phyloP scores from a whole-genome alignment of 208 protist species.

The Eutreptiella sp. region DNA sequence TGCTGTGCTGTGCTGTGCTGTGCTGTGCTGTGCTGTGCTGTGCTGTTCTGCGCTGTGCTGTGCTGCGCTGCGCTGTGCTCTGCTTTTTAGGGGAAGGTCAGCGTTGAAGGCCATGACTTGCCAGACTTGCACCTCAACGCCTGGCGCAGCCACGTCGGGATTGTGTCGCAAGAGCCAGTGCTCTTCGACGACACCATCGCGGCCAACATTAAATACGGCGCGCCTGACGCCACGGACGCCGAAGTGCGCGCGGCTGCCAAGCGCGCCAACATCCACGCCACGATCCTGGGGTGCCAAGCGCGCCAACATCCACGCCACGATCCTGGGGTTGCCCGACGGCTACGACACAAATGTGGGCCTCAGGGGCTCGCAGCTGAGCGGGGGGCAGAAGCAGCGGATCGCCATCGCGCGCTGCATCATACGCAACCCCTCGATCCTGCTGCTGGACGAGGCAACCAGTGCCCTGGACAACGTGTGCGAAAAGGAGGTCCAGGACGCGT shows the following conservation, averaged over 20 bases:
- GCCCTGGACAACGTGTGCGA: slow-evolving; percentile 56
- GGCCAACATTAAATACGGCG: slow-evolving; percentile 57
- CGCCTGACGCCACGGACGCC: slow-evolving; percentile 22
- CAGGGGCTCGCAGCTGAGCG: slow-evolving; percentile 36
- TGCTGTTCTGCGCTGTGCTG: too few relatives aligned
- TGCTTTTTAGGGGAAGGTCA: slow-evolving; percentile 78
- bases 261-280: slow-evolving; percentile 81
- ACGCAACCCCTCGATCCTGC: slow-evolving; percentile 38
- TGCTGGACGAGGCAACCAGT: slow-evolving; percentile 52
- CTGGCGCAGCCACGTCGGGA: slow-evolving; percentile 50
- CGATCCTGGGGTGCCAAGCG: slow-evolving; percentile 35
- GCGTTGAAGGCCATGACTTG: slow-evolving; percentile 84
- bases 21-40: too few relatives aligned
- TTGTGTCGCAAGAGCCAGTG: slow-evolving; percentile 56
- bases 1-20: too few relatives aligned
- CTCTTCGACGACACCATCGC: slow-evolving; percentile 51
- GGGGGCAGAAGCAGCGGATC: slow-evolving; percentile 51
- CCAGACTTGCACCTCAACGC: slow-evolving; percentile 58
- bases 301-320: slow-evolving; percentile 83
- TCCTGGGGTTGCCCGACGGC: slow-evolving; percentile 41
- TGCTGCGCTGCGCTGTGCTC: too few relatives aligned
- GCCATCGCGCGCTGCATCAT: slow-evolving; percentile 44
- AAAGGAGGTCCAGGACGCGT: slow-evolving; percentile 14
- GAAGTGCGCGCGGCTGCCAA: slow-evolving; percentile 53
- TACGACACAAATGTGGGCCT: slow-evolving; percentile 42